Evolutionary conservation across 768 basidiomycete species (phyloP), one percentile per base, ranked within the genome.

Genomic region (Xerocomellus dryophilus): DNA sequence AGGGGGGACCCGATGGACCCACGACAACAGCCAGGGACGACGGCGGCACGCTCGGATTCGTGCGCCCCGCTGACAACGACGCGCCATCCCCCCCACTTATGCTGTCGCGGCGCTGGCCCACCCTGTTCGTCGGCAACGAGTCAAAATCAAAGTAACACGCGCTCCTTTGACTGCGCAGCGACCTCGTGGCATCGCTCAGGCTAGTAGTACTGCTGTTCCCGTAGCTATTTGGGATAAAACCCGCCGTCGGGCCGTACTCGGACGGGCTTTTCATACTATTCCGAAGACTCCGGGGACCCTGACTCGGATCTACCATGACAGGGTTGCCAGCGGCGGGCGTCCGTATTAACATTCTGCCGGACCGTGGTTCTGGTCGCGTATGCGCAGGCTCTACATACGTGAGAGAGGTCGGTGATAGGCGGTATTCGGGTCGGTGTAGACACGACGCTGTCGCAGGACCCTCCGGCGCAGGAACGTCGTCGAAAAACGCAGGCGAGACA

Each of bases 401-500:
- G 10, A 69, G 21, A 1, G 62, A 63, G 35, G 66, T 51, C 14
- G 51, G 64, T 12, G 59, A 44, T 0, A 53, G 31, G 10, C 59
- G 63, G 32, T 69, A 71, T 31, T 69, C 63, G n/a, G 57, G 72
- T 43, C 61, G 59, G 21, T 71, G 55, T 7, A 73, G 60, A 53
- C 68, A 70, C 2, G 74, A 71, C 17, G 75, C 72, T 1, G 74
- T 78, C 14, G 76, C 75, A 15, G 76, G 76, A 1, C 77, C 76
- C 47, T 77, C 75, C 1, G 76, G 76, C 0, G 73, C 71, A 7
- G 78, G 76, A 14, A 75, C 62, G 32, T 74, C 73, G 50, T 78
- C 77, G 54, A 73, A 77, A 56, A 71, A 73, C 9, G 76, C 77
- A 15, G 76, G 75, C 12, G 77, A 78, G 34, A 78, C 67, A 39